These are phyloP conservation scores for Pythium apleroticum DNA, from an alignment of 352 stramenopile genomes.

Conservation along the genomic window DNA sequence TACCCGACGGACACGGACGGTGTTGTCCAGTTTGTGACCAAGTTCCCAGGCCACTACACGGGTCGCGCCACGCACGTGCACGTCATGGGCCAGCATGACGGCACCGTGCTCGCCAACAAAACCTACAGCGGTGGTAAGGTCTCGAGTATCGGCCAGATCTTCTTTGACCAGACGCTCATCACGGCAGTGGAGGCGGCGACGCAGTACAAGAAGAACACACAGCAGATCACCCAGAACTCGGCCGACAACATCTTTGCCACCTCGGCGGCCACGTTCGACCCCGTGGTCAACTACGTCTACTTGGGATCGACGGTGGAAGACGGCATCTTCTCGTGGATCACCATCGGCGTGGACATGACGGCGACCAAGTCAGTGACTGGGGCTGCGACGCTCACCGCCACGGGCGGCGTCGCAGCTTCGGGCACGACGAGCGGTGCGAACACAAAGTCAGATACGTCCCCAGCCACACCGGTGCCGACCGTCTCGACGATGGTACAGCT, in stretches of 20 bases:
- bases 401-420: constrained; percentile 4
- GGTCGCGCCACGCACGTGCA: constrained; percentile 14
- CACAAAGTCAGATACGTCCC: not conserved
- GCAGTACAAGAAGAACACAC: constrained; percentile 26
- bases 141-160: constrained; percentile 21
- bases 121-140: constrained; percentile 12
- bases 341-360: constrained; percentile 31
- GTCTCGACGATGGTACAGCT: not conserved
- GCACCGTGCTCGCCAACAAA: constrained; percentile 14
- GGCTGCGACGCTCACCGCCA: constrained; percentile 22
- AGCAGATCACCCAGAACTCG: constrained; percentile 29
- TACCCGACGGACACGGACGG: constrained; percentile 12
- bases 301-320: constrained; percentile 32
- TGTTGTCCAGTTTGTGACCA: constrained; percentile 22
- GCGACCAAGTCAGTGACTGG: constrained; percentile 22
- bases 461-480: not conserved
- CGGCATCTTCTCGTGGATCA: constrained; percentile 38
- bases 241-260: constrained; percentile 28
- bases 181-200: constrained; percentile 6
- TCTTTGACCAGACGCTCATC: constrained; percentile 22
- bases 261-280: constrained; percentile 29
- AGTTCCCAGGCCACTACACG: constrained; percentile 25
- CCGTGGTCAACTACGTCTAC: constrained; percentile 36
- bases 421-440: not conserved
- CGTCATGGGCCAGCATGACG: constrained; percentile 15